phyloP scores from a whole-genome alignment of 192 early-diverging fungal genomes.

The Helicostylum pulchrum region DNA sequence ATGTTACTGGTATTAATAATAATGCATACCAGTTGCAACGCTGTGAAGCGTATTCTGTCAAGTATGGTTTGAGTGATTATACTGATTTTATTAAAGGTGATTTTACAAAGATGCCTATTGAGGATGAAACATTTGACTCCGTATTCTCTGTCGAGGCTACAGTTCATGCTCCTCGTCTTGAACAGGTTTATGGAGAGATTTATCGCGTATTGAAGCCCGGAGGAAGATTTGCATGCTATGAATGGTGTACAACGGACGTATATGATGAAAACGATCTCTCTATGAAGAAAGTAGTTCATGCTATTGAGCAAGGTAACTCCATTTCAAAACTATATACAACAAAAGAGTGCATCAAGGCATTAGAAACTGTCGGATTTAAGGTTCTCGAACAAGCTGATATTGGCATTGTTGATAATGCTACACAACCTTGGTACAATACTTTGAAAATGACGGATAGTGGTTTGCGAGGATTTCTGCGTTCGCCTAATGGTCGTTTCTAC shows the following conservation, averaged over 20 bases:
- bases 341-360: conserved; percentile 64
- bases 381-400: conserved; percentile 62
- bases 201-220: conserved; percentile 89
- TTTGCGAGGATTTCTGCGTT: conserved; percentile 37
- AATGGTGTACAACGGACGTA: conserved; percentile 85
- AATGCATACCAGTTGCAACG: conserved; percentile 90
- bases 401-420: conserved; percentile 45
- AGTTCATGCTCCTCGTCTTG: conserved; percentile 78
- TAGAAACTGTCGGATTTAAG: conserved; percentile 77
- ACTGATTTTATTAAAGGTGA: conserved; percentile 73
- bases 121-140: conserved; percentile 70
- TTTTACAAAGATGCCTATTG: conserved; percentile 81
- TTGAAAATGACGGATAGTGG: conserved; percentile 38
- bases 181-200: conserved; percentile 79
- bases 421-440: conserved; percentile 65
- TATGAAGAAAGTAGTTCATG: conserved; percentile 73
- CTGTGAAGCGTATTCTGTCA: conserved; percentile 66
- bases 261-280: conserved; percentile 72
- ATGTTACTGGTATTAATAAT: conserved; percentile 88
- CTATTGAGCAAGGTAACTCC: conserved; percentile 84
- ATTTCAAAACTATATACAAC: conserved; percentile 77
- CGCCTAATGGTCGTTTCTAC: conserved; percentile 55
- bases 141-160: conserved; percentile 89
- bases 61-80: conserved; percentile 59
- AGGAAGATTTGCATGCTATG: conserved; percentile 81